Evolutionary conservation across 768 basidiomycete genomes (phyloP), one percentile per base, ranked within the genome.

Genomic region (Agaricus blazei): DNA sequence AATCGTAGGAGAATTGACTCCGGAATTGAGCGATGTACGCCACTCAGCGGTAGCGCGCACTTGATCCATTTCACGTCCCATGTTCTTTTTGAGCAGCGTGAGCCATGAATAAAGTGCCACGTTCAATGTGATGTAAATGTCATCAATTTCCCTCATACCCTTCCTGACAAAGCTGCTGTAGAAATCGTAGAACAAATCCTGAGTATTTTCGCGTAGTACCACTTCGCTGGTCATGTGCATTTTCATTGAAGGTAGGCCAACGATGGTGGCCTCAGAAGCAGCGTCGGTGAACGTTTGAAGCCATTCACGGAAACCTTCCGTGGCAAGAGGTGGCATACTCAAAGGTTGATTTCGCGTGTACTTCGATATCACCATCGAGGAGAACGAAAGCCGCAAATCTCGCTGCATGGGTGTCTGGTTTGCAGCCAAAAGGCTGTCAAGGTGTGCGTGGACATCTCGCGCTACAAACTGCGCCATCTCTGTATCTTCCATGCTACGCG

Each of bases 61-160:
- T 63, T 88, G 87, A 24, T 89, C 87, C 80, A 93, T 81, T 64
- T 92, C 91, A 52, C 86, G 73, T 12, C 83, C 75, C 61, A 91
- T 70, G 57, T 83, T 88, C 68, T 89, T 91, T 55, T 88, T 82
- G 40, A 91, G 75, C 24, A 86, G 68, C 1, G 87, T 89, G 44
- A 93, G 78, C 88, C 89, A 91, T 8, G 88, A 81, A 63, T 92
- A 92, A 1, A 92, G 72, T 0, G 85, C 79, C 63, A 91, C 83
- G 71, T 93, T 93, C 60, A 93, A 75, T 3, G 89, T 87, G 68
- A 93, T 90, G 67, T 87, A 92, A 52, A 93, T 90, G 60, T 90
- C 87, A 60, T 90, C 85, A 29, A 78, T 74, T 48, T 82, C 79
- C 60, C 75, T 72, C 68, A 73, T 72, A 26, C 77, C 79, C 56